Evolutionary conservation across 192 early-diverging fungal genomes (phyloP).

Genomic region (Podila epigama): DNA sequence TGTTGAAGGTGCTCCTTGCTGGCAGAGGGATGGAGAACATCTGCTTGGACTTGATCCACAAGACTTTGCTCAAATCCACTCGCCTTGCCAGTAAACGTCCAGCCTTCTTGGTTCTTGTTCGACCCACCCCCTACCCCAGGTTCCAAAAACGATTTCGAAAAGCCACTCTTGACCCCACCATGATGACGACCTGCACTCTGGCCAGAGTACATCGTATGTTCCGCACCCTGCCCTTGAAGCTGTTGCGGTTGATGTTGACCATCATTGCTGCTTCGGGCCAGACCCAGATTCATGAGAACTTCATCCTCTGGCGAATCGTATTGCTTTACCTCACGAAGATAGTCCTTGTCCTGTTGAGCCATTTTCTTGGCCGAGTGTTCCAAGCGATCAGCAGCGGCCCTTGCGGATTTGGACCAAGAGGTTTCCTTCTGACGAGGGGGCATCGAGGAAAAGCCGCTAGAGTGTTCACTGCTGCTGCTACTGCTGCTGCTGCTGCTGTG

Average conservation of each 20-base stretch:
- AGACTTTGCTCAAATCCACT: conserved; percentile 23
- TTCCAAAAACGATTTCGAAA: background rate
- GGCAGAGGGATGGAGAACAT: conserved; percentile 9
- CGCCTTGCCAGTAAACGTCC: background rate
- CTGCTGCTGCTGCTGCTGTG: background rate
- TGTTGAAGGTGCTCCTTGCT: background rate
- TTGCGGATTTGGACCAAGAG: conserved; percentile 14
- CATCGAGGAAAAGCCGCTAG: conserved; percentile 25
- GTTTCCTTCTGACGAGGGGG: background rate
- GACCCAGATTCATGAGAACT: conserved; percentile 20
- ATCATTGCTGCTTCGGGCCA: conserved; percentile 14
- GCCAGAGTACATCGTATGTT: no score
- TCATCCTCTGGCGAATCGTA: conserved; percentile 31
- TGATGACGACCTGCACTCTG: background rate
- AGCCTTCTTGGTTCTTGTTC: background rate
- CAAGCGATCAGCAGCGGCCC: conserved; percentile 1
- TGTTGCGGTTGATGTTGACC: background rate
- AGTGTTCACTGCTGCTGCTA: conserved; percentile 7
- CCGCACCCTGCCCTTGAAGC: background rate
- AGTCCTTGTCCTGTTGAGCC: conserved; percentile 11
- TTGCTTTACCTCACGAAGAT: conserved; percentile 43
- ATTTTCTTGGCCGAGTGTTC: conserved; percentile 16
- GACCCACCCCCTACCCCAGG: background rate
- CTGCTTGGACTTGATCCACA: conserved; percentile 17
- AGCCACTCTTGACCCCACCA: no score